A percentile compares a stretch with the other conserved stretches of the same genome.
Conservation (phyloP, 2,329 filamentous ascomycete species). For the Colletotrichum navitas region DNA sequence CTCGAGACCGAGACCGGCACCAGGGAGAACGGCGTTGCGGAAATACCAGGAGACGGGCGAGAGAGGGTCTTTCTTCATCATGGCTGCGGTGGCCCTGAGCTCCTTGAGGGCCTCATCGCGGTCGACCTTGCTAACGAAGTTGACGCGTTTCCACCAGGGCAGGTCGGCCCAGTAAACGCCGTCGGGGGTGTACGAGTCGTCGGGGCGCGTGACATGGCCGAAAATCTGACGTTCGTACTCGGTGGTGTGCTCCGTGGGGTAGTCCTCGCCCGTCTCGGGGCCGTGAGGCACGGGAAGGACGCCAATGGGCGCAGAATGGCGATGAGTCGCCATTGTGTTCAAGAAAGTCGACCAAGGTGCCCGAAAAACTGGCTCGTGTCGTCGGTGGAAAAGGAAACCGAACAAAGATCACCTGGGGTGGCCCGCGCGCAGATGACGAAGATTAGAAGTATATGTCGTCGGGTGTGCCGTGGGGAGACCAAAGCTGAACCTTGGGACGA, state of each 20-base stretch:
- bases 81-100: constrained; percentile 74
- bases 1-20: constrained; percentile 91
- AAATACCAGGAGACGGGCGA: constrained; percentile 89
- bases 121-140: constrained; percentile 83
- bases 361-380: constrained; percentile 14
- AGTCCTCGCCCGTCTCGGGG: constrained; percentile 62
- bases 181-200: constrained; percentile 86
- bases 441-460: constrained; percentile 12
- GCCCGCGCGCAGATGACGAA: constrained; percentile 8
- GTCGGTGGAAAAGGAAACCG: background rate
- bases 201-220: constrained; percentile 83
- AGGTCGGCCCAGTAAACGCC: constrained; percentile 96
- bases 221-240: constrained; percentile 74
- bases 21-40: constrained; percentile 90
- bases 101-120: constrained; percentile 77
- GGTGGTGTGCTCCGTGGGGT: constrained; percentile 57
- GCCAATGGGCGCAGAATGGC: constrained; percentile 59
- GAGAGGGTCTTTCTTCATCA: constrained; percentile 89
- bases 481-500: constrained; percentile 28
- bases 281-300: constrained; percentile 69
- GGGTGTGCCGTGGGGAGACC: constrained; percentile 26
- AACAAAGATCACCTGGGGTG: constrained; percentile 9
- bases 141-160: constrained; percentile 74
- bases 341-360: background rate
- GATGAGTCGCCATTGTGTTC: constrained; percentile 48